Conservation (phyloP, 768 basidiomycete genomes). For the Pleurotus tuber-regium region DNA sequence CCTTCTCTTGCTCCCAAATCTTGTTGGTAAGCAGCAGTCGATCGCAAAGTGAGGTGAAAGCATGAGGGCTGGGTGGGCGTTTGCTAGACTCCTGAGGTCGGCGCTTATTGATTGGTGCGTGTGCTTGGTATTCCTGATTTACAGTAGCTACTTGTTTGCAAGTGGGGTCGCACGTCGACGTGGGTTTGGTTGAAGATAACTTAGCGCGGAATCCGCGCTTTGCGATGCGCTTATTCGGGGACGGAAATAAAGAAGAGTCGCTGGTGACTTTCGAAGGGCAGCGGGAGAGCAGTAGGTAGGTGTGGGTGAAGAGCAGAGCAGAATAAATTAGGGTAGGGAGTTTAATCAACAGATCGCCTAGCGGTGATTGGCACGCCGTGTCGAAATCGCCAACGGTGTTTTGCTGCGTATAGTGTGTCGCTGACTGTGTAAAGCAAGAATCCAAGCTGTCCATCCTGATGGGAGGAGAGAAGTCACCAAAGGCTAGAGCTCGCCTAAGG, state of each 20-base stretch:
- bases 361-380: not conserved
- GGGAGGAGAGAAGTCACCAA: not conserved
- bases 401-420: not conserved
- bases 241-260: no score
- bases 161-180: no score
- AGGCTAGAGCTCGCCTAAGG: not conserved
- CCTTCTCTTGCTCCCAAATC: constrained; percentile 37
- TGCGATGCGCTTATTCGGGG: no score
- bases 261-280: no score
- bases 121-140: no score
- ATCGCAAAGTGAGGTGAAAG: constrained; percentile 39
- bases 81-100: no score
- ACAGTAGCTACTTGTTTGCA: no score
- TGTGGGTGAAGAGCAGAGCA: not conserved
- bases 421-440: not conserved
- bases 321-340: not conserved
- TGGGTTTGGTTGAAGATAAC: no score
- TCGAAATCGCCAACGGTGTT: not conserved
- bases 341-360: not conserved
- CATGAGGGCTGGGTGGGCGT: constrained; percentile 10
- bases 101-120: no score
- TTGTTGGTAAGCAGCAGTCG: constrained; percentile 36
- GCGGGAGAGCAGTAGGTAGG: not conserved
- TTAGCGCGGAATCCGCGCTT: no score
- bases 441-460: not conserved